These are phyloP conservation scores for Penicillium expansum DNA, from an alignment of 2,329 filamentous ascomycete genomes.

Conservation along the genomic window DNA sequence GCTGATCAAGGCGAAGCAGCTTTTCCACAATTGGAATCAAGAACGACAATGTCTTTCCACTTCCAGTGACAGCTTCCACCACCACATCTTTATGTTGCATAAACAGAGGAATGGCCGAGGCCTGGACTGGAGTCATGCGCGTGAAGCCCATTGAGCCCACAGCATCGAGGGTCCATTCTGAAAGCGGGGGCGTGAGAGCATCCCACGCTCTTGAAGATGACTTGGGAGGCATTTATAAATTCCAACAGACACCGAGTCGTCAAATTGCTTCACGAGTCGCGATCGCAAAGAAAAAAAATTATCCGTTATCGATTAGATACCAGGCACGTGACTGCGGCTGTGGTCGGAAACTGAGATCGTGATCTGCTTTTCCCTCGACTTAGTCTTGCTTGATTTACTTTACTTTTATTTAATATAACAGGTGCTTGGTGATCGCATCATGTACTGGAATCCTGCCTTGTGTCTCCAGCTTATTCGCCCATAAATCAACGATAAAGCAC, in stretches of 20 bases:
- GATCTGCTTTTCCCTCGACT: slow-evolving; percentile 17
- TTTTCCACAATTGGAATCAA: slow-evolving; percentile 80
- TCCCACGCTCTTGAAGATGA: slow-evolving; percentile 62
- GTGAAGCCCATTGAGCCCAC: slow-evolving; percentile 79
- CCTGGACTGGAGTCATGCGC: slow-evolving; percentile 92
- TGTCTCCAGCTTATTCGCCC: neutral
- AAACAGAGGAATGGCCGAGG: slow-evolving; percentile 83
- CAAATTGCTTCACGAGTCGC: neutral
- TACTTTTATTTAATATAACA: neutral
- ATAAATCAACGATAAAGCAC: slow-evolving; percentile 10
- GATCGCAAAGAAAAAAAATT: slow-evolving; percentile 22
- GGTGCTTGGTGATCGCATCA: slow-evolving; percentile 1
- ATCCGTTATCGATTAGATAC: slow-evolving; percentile 37
- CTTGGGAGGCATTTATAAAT: slow-evolving; percentile 37
- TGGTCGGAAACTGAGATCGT: slow-evolving; percentile 16
- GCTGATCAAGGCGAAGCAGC: slow-evolving; percentile 73
- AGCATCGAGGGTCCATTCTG: slow-evolving; percentile 82
- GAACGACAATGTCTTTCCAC: slow-evolving; percentile 85
- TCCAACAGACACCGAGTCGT: neutral
- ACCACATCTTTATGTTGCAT: slow-evolving; percentile 89
- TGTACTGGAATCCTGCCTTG: slow-evolving; percentile 3
- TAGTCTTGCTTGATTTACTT: slow-evolving; percentile 7
- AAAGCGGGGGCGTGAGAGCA: slow-evolving; percentile 66
- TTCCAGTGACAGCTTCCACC: slow-evolving; percentile 88
- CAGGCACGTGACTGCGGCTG: slow-evolving; percentile 26